Evolutionary conservation across 108 stramenopile genomes (phyloP), one percentile per base, ranked within the genome.

Genomic region (Fragilariopsis cylindrus): DNA sequence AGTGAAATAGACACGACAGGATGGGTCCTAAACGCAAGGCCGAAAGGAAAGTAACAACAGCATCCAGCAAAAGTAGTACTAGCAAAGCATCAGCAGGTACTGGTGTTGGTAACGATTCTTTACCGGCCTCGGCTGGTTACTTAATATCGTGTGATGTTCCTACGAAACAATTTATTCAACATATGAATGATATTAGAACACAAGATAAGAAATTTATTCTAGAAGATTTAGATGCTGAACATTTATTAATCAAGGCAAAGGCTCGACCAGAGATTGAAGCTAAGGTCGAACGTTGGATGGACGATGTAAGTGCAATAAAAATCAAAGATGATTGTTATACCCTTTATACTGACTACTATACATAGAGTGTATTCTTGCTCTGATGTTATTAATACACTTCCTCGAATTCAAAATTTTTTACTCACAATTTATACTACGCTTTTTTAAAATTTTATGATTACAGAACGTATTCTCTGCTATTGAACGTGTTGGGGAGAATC

Each of bases 211-310:
- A 92, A 70, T 91, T 92, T 69, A 88, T 95, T 13, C 3, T 95
- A 2, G 87, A 92, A 65, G 94, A 95, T 63, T 82, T 95, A 43
- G 94, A 95, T 84, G 81, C 85, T 40, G 90, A 82, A 8, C 94
- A 95, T 80, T 71, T 95, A 39, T 67, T 95, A 53, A 80, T 95
- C 62, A 86, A 87, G 65, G 83, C 70, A 46, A 77, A 82, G 15
- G 87, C 86, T 45, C 75, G 81, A 54, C 87, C 89, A 40, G 91
- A 92, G 71, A 92, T 95, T 70, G 77, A 76, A 13, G 60, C 79
- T 43, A 87, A 92, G 77, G 91, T 95, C 12, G 91, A 95, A 74
- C 78, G 80, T 65, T 95, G 91, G 93, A 88, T 92, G 80, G 85
- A 89, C 64, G 75, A 73, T 40, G 58, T 60, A n/a, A 60, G 58